Evolutionary conservation across 345 rosid genomes (phyloP).

Genomic region (Boechera stricta): DNA sequence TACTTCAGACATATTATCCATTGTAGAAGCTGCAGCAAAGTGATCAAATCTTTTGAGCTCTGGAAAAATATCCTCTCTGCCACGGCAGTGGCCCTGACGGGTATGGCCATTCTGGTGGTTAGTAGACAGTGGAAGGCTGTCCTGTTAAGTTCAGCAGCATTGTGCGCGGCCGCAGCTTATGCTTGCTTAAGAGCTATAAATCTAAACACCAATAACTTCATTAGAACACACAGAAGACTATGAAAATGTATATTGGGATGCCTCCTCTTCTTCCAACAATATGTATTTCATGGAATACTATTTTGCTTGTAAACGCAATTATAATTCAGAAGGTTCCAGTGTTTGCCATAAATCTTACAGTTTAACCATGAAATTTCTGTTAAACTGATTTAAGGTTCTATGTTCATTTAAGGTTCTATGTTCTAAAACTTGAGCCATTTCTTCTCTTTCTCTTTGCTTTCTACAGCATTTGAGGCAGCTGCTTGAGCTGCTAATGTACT

Average conservation of each 20-base stretch:
- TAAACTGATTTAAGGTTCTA: neutral
- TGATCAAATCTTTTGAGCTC: conserved; percentile 56
- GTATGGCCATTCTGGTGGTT: conserved; percentile 69
- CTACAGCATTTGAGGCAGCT: conserved; percentile 73
- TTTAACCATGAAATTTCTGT: neutral
- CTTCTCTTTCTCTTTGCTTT: conserved; percentile 82
- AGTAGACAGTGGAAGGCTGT: conserved; percentile 77
- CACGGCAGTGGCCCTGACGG: conserved; percentile 52
- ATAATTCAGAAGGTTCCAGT: conserved; percentile 29
- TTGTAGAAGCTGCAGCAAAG: conserved; percentile 78
- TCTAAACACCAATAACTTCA: conserved; percentile 85
- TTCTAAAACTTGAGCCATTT: conserved; percentile 89
- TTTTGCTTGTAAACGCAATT: conserved; percentile 30
- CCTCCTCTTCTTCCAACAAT: conserved; percentile 7
- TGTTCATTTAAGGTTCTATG: conserved; percentile 15
- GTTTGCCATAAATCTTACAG: conserved; percentile 16
- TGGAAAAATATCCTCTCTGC: conserved; percentile 70
- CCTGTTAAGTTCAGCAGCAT: conserved; percentile 59
- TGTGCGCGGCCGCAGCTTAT: conserved; percentile 66
- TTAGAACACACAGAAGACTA: conserved; percentile 83
- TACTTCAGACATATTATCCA: conserved; percentile 88
- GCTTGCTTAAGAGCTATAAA: conserved; percentile 65
- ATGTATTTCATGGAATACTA: conserved; percentile 24
- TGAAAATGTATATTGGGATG: conserved; percentile 40
- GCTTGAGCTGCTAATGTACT: conserved; percentile 73